A percentile compares a stretch with the other conserved stretches of the same genome.
These are phyloP conservation scores for Pulicaria dysenterica DNA, from an alignment of 129 eudicot genomes.

Conservation along the genomic window DNA sequence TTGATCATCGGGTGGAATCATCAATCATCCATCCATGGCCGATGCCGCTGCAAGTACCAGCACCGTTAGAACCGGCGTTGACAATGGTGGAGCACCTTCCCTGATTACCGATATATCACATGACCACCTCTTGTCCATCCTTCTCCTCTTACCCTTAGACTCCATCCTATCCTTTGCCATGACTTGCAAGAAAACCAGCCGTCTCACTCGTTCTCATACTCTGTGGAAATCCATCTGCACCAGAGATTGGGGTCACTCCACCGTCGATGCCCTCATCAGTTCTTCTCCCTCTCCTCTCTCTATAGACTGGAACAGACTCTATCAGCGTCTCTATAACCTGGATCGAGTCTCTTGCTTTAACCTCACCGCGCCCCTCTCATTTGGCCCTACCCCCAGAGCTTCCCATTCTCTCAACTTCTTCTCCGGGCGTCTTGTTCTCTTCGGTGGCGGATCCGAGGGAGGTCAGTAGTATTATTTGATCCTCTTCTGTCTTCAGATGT, in stretches of 20 bases:
- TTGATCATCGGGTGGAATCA: background rate
- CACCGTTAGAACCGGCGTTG: conserved; percentile 20
- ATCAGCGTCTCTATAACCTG: conserved; percentile 55
- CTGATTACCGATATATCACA: conserved; percentile 44
- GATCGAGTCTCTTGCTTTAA: conserved; percentile 62
- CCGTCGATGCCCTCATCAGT: conserved; percentile 48
- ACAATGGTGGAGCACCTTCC: conserved; percentile 34
- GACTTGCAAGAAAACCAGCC: conserved; percentile 58
- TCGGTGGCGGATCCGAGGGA: conserved; percentile 97
- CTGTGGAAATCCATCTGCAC: conserved; percentile 79
- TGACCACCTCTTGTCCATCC: conserved; percentile 82
- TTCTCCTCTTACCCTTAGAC: conserved; percentile 56
- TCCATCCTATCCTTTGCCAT: conserved; percentile 73
- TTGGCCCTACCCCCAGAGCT: conserved; percentile 69
- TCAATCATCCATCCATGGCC: too few species aligned
- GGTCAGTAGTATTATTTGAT: conserved; percentile 40
- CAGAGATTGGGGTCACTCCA: conserved; percentile 68
- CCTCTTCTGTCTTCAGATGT: background rate
- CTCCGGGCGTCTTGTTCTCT: conserved; percentile 68
- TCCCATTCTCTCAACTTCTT: conserved; percentile 86
- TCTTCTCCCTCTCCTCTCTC: conserved; percentile 3
- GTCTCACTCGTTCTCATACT: conserved; percentile 48
- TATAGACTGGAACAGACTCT: conserved; percentile 55
- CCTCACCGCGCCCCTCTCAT: conserved; percentile 25
- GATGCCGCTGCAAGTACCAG: conserved; percentile 21